A percentile compares a stretch with the other conserved stretches of the same genome.
These are phyloP conservation scores for Spathaspora passalidarum DNA, from an alignment of 805 yeast genomes.

Conservation along the genomic window DNA sequence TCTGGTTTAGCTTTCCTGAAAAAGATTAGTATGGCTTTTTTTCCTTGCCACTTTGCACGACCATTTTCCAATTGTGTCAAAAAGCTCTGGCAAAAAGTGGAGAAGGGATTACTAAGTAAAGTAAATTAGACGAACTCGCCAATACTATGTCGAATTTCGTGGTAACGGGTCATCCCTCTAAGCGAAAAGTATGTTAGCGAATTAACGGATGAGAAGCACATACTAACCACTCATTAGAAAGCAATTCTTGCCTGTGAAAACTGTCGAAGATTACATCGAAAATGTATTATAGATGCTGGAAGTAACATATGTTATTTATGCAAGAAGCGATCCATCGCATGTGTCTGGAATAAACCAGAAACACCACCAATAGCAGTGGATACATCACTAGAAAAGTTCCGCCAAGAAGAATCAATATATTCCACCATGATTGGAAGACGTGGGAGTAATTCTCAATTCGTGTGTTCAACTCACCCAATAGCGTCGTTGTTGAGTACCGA, in stretches of 20 bases:
- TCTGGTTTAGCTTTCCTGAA: no score
- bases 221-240: slow-evolving; percentile 2
- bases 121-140: no score
- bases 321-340: neutral
- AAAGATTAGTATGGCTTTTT: neutral
- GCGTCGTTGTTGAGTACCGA: slow-evolving; percentile 3
- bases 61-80: neutral
- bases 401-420: neutral
- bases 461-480: slow-evolving; percentile 4
- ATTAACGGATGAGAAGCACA: neutral
- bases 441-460: neutral
- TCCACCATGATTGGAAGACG: neutral
- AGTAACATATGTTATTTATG: neutral
- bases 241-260: slow-evolving; percentile 1
- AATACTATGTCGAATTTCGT: slow-evolving; percentile 1
- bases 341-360: slow-evolving; percentile 3
- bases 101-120: no score
- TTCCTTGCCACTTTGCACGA: neutral
- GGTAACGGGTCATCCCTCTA: neutral
- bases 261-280: slow-evolving; percentile 4
- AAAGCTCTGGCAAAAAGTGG: neutral
- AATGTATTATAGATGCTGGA: neutral
- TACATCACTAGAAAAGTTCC: neutral
- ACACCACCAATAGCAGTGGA: neutral
- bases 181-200: slow-evolving; percentile 3